Evolutionary conservation across 805 yeast species (phyloP), one percentile per base, ranked within the genome.

Genomic region (Myxozyma udenii): DNA sequence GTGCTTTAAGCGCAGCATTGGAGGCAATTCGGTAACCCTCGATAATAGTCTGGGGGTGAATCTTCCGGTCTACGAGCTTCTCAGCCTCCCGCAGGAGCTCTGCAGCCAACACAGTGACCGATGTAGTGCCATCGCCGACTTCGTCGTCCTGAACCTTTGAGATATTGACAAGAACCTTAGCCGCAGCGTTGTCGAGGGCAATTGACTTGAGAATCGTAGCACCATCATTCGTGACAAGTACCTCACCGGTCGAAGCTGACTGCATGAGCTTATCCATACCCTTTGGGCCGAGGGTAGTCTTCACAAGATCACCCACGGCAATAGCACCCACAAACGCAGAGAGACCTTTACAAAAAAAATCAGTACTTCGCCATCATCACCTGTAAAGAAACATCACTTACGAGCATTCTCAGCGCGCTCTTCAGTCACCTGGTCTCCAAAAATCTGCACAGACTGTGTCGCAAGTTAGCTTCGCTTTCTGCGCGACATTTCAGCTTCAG

Each of bases 361-460:
- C 9, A 26, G 24, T 14, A 14, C 16, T 16, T 18, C 4, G 5
- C 24, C 23, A 4, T 16, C 4, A 22, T 19, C 23, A 25, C 24
- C 16, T 18, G 6, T 12, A 30, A 26, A 24, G 33, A 11, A 35
- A 35, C 9, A 22, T 9, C 4, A 57, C 63, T 28, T 54, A 75
- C 98, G 89, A 48, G 98, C 98, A 71, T 91, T 90, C 71, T 93
- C 98, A 41, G 93, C 98, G 66, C 97, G 81, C 73, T 91, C 98
- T 72, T 91, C 98, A 4, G 93, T 85, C 49, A 91, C 98, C 70
- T 91, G 96, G 68, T 93, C 98, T 57, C 96, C 95, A 72, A 93
- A 88, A 66, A 91, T 90, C 63, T 90, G 91, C 56, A 90, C 95
- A 61, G 90, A 83, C 95, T 72, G 26, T 16, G 25, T n/a, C 45